phyloP scores from a whole-genome alignment of 768 basidiomycete species.

The Suillus fuscotomentosus region DNA sequence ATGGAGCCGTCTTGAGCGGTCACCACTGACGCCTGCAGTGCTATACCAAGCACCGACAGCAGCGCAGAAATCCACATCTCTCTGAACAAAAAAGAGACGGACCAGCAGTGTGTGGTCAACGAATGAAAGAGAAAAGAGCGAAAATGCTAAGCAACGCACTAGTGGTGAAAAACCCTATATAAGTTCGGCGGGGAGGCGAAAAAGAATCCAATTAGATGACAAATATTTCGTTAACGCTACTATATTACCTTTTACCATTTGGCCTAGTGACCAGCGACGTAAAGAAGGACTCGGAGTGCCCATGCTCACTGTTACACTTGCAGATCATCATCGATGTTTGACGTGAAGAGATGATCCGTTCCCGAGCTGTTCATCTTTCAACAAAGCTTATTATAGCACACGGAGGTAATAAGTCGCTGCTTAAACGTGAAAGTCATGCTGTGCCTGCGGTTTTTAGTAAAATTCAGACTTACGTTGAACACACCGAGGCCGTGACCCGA shows the following conservation, averaged over 20 bases:
- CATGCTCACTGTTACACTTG: no score
- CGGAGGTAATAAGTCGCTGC: neutral
- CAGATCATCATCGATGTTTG: neutral
- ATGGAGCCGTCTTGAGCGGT: conserved; percentile 49
- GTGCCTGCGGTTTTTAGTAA: neutral
- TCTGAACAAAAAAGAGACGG: neutral
- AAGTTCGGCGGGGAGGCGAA: conserved; percentile 1
- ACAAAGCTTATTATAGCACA: neutral
- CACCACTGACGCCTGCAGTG: conserved; percentile 12
- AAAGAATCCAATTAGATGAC: neutral
- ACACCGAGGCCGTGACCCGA: neutral
- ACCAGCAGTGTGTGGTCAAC: neutral
- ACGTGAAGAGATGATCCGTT: neutral
- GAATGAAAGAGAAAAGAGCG: neutral
- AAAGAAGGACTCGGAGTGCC: neutral
- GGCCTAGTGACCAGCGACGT: no score
- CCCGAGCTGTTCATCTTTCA: neutral
- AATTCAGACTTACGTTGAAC: no score
- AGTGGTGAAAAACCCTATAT: neutral
- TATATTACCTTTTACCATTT: neutral
- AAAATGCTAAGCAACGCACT: neutral
- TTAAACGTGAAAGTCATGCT: neutral
- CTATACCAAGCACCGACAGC: conserved; percentile 4
- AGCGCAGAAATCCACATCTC: conserved; percentile 9
- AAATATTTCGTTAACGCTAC: neutral